Evolutionary conservation across 805 yeast species (phyloP).

Genomic region (Candida vaughaniae): DNA sequence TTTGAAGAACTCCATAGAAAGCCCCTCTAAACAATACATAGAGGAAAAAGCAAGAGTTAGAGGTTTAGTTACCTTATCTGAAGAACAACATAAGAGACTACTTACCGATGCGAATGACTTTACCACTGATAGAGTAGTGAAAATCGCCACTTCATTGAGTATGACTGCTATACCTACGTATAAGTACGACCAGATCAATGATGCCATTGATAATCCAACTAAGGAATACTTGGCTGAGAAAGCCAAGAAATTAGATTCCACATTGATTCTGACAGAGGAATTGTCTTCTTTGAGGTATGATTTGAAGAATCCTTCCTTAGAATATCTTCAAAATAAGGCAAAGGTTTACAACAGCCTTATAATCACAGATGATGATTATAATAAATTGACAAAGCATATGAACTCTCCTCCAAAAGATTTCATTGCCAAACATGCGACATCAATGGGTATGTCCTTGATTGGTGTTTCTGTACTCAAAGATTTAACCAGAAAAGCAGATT

Average conservation of each 20-base stretch:
- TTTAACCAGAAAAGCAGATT: slow-evolving; percentile 15
- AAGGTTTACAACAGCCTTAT: slow-evolving; percentile 2
- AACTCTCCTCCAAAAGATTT: slow-evolving; percentile 23
- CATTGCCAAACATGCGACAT: slow-evolving; percentile 17
- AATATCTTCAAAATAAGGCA: slow-evolving; percentile 11
- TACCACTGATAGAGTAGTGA: slow-evolving; percentile 13
- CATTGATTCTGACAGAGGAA: slow-evolving; percentile 4
- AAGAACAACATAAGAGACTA: slow-evolving; percentile 9
- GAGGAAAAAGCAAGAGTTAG: slow-evolving; percentile 8
- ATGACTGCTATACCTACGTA: slow-evolving; percentile 18
- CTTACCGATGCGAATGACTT: slow-evolving; percentile 10
- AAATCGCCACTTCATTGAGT: slow-evolving; percentile 21
- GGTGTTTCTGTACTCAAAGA: slow-evolving; percentile 10
- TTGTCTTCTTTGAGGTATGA: slow-evolving; percentile 2
- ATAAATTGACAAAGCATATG: slow-evolving; percentile 1
- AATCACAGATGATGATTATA: slow-evolving; percentile 3
- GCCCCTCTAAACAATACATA: slow-evolving; percentile 19
- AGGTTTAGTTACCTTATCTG: slow-evolving; percentile 9
- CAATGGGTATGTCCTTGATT: slow-evolving; percentile 21
- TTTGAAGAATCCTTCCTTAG: slow-evolving; percentile 8
- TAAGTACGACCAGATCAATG: slow-evolving; percentile 12
- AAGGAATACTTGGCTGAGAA: slow-evolving; percentile 19
- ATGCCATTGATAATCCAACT: slow-evolving; percentile 17
- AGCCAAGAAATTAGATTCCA: slow-evolving; percentile 1
- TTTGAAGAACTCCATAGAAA: slow-evolving; percentile 5